Evolutionary conservation across 2,329 filamentous ascomycete genomes (phyloP).

Genomic region (Pyrenochaeta sp.): DNA sequence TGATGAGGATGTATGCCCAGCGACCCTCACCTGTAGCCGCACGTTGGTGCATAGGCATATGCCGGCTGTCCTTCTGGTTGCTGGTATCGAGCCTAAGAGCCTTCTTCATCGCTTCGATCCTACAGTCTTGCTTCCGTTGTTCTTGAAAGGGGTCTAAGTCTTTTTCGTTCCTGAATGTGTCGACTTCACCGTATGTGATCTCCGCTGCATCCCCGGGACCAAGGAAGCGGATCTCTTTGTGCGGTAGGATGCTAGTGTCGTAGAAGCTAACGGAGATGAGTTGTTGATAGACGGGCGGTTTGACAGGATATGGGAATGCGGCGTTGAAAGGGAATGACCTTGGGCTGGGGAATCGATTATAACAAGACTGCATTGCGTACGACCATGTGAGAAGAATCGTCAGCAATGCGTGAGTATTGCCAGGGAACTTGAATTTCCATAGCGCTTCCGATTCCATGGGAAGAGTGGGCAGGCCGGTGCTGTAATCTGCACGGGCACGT

Average conservation of each 20-base stretch:
- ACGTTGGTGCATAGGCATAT: conserved; percentile 6
- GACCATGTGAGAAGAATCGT: conserved; percentile 32
- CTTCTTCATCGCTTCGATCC: conserved; percentile 1
- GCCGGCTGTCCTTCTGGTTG: background rate
- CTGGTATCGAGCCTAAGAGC: background rate
- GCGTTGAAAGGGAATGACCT: conserved; percentile 22
- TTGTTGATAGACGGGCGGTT: conserved; percentile 15
- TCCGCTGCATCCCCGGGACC: conserved; percentile 24
- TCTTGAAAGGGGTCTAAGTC: background rate
- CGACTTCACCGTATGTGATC: conserved; percentile 32
- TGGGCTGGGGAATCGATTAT: conserved; percentile 10
- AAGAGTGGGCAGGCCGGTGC: conserved; percentile 16
- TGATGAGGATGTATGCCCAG: conserved; percentile 27
- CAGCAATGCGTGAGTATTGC: conserved; percentile 23
- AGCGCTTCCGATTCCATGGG: background rate
- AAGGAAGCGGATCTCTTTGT: conserved; percentile 29
- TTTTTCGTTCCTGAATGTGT: conserved; percentile 22
- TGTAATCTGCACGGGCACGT: conserved; percentile 4
- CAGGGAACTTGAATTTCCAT: conserved; percentile 20
- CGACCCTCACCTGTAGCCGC: conserved; percentile 19
- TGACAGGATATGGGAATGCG: conserved; percentile 24
- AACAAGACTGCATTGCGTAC: conserved; percentile 18
- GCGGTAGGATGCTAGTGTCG: conserved; percentile 22
- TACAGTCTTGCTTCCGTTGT: background rate
- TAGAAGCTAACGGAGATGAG: conserved; percentile 32